Conservation (phyloP, 139 green algal genomes). For the Nannochloris sp. region DNA sequence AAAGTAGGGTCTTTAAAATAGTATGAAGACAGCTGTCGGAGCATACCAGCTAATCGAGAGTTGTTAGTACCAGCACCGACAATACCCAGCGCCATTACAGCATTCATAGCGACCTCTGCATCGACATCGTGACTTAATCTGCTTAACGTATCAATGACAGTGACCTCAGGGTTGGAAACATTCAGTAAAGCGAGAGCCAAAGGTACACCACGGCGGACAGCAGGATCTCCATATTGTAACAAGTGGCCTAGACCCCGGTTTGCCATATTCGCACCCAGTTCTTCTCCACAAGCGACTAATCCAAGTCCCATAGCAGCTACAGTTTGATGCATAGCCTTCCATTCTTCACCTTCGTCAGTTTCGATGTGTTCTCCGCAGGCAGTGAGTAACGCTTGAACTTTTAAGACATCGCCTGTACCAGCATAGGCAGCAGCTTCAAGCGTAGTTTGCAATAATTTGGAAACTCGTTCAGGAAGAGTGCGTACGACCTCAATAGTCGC, state of each 20-base stretch:
- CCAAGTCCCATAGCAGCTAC: slow-evolving; percentile 85
- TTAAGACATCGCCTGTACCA: slow-evolving; percentile 93
- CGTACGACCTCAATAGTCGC: slow-evolving; percentile 88
- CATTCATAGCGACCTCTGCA: slow-evolving; percentile 66
- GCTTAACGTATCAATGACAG: slow-evolving; percentile 84
- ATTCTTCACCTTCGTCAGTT: slow-evolving; percentile 29
- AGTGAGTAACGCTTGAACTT: slow-evolving; percentile 87
- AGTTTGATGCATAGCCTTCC: slow-evolving; percentile 70
- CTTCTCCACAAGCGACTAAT: slow-evolving; percentile 90
- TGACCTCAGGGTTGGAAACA: slow-evolving; percentile 72
- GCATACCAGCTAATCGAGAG: slow-evolving; percentile 73
- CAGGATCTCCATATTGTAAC: slow-evolving; percentile 79
- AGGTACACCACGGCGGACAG: slow-evolving; percentile 67
- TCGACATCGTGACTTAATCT: slow-evolving; percentile 90
- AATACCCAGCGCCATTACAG: slow-evolving; percentile 83
- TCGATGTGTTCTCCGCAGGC: slow-evolving; percentile 85
- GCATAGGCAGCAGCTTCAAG: slow-evolving; percentile 89
- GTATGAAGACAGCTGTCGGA: slow-evolving; percentile 81
- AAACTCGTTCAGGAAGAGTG: slow-evolving; percentile 78
- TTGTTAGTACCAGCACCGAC: slow-evolving; percentile 97
- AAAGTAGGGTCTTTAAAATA: slow-evolving; percentile 96
- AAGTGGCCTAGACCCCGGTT: slow-evolving; percentile 85
- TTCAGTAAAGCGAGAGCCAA: slow-evolving; percentile 88
- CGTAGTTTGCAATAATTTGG: slow-evolving; percentile 56
- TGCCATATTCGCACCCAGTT: slow-evolving; percentile 86